These are phyloP conservation scores for Picea glauca DNA, from an alignment of 75 land plant species.

Conservation along the genomic window DNA sequence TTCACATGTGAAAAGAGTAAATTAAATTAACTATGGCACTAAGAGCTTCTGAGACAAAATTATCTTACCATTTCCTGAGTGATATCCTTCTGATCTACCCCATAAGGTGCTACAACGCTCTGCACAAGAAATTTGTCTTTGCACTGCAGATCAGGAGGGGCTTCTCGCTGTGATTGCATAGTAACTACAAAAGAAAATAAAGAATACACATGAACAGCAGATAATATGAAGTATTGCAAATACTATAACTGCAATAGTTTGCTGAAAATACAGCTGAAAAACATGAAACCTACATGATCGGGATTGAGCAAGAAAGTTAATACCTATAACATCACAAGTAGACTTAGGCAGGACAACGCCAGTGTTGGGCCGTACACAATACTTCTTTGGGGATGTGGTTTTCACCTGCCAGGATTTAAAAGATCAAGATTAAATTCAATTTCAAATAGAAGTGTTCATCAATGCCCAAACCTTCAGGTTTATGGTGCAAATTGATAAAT, in stretches of 20 bases:
- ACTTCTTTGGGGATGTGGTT: constrained; percentile 91
- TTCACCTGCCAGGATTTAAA: constrained; percentile 54
- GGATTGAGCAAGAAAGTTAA: not conserved
- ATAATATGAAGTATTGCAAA: not conserved
- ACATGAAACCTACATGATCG: not conserved
- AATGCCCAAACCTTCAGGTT: not conserved
- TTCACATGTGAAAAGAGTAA: not conserved
- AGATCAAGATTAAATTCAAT: not conserved
- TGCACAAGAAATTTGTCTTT: constrained; percentile 92
- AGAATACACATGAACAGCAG: not conserved
- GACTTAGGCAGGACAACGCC: constrained; percentile 75
- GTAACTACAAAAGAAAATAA: constrained; percentile 44
- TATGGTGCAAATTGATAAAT: not conserved
- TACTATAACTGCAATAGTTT: not conserved
- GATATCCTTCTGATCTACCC: constrained; percentile 50
- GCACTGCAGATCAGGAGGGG: constrained; percentile 87
- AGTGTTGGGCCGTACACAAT: constrained; percentile 95
- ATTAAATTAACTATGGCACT: not conserved
- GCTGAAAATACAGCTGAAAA: not conserved
- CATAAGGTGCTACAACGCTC: constrained; percentile 49
- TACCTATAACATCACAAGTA: constrained; percentile 69
- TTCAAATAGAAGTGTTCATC: not conserved
- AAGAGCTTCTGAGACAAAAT: not conserved
- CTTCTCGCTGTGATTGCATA: constrained; percentile 92
- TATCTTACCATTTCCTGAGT: constrained; percentile 68